Evolutionary conservation across 495 filamentous ascomycete species (phyloP).

Genomic region (Penicillium bovifimosum): DNA sequence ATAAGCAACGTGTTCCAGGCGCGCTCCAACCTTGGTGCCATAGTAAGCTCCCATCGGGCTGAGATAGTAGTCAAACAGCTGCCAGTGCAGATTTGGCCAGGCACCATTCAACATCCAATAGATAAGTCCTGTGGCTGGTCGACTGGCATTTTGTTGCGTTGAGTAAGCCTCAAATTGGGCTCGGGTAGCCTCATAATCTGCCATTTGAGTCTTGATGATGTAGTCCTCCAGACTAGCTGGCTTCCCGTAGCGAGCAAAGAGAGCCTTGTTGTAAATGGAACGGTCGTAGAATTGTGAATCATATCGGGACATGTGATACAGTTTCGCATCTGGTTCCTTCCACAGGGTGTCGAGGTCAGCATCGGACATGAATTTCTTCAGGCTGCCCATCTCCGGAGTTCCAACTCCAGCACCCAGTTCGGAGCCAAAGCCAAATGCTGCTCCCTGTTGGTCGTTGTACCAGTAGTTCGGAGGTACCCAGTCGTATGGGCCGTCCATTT

Average conservation of each 20-base stretch:
- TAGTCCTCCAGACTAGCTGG: constrained; percentile 52
- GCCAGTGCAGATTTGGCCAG: constrained; percentile 63
- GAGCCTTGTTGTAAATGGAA: constrained; percentile 50
- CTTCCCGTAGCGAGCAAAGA: constrained; percentile 49
- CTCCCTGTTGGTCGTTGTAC: constrained; percentile 48
- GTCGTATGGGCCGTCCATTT: constrained; percentile 65
- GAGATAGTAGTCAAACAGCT: constrained; percentile 60
- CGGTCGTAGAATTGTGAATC: constrained; percentile 50
- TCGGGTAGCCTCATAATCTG: constrained; percentile 59
- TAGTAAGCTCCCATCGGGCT: constrained; percentile 54
- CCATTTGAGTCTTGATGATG: constrained; percentile 49
- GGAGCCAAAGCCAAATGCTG: constrained; percentile 58
- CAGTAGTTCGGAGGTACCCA: constrained; percentile 64
- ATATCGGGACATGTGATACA: constrained; percentile 56
- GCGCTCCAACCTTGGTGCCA: constrained; percentile 49
- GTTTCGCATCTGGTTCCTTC: constrained; percentile 44
- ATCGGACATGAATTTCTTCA: constrained; percentile 49
- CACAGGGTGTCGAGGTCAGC: constrained; percentile 50
- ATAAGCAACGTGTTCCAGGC: constrained; percentile 53
- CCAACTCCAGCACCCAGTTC: constrained; percentile 58
- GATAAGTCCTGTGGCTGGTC: constrained; percentile 54
- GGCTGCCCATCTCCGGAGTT: constrained; percentile 50
- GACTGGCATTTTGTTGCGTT: constrained; percentile 43
- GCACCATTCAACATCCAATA: constrained; percentile 69
- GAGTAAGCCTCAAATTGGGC: constrained; percentile 55